Evolutionary conservation across 176 grass and related monocot species (phyloP).

Genomic region (Musa beccarii): DNA sequence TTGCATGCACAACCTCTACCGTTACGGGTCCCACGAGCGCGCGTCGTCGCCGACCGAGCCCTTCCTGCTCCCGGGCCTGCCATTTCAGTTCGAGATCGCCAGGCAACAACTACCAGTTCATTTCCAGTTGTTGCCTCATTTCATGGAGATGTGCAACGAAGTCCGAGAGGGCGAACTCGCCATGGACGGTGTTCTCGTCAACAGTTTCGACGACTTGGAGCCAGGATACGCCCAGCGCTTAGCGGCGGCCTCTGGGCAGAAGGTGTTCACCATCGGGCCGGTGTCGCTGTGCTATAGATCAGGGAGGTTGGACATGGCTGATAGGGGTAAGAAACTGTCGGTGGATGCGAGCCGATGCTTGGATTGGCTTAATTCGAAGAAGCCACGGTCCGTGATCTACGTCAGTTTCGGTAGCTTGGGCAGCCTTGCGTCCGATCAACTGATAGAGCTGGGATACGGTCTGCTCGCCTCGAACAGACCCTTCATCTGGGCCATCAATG

Average conservation of each 20-base stretch:
- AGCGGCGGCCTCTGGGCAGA: conserved; percentile 16
- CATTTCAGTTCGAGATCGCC: conserved; percentile 34
- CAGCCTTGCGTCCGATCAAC: conserved; percentile 30
- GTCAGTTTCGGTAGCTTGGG: conserved; percentile 61
- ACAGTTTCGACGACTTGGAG: conserved; percentile 78
- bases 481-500: conserved; percentile 48
- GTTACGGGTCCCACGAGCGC: conserved; percentile 26
- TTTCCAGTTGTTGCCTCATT: conserved; percentile 11
- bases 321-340: conserved; percentile 23
- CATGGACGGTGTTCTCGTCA: conserved; percentile 45
- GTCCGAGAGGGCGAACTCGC: conserved; percentile 28
- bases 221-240: conserved; percentile 32
- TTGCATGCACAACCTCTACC: conserved; percentile 43
- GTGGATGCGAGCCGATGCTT: conserved; percentile 29
- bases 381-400: conserved; percentile 45
- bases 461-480: conserved; percentile 33
- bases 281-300: conserved; percentile 28
- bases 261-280: conserved; percentile 39
- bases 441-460: conserved; percentile 51
- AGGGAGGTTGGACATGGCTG: background rate
- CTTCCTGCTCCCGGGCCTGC: conserved; percentile 33
- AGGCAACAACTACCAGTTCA: conserved; percentile 32
- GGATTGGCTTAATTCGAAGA: conserved; percentile 51
- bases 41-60: conserved; percentile 21
- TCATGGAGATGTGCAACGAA: background rate